These are phyloP conservation scores for Pseudevernia furfuracea DNA, from an alignment of 495 filamentous ascomycete species.

Conservation along the genomic window DNA sequence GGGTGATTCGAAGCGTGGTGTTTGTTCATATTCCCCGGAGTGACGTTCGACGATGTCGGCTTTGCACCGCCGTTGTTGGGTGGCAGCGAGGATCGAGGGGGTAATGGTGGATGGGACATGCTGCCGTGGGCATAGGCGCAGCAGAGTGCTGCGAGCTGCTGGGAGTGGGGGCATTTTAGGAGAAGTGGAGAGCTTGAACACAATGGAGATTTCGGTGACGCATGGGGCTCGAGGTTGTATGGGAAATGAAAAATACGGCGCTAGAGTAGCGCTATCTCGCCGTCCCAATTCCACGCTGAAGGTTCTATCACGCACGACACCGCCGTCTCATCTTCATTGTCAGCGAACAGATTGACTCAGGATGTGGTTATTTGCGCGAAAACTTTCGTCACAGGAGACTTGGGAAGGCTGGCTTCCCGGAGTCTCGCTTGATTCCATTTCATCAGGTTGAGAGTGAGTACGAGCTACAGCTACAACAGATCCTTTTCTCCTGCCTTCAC, in stretches of 20 bases:
- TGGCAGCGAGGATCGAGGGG: slow-evolving; percentile 33
- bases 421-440: neutral
- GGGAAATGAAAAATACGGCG: neutral
- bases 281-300: slow-evolving; percentile 9
- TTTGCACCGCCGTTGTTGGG: slow-evolving; percentile 43
- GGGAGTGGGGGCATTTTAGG: slow-evolving; percentile 44
- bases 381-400: neutral
- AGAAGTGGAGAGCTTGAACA: slow-evolving; percentile 3
- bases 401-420: neutral
- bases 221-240: neutral
- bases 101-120: slow-evolving; percentile 29
- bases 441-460: neutral
- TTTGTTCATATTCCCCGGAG: slow-evolving; percentile 33
- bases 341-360: neutral
- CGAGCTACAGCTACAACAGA: neutral
- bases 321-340: neutral
- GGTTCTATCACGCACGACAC: slow-evolving; percentile 8
- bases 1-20: slow-evolving; percentile 46
- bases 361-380: neutral
- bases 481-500: neutral
- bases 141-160: slow-evolving; percentile 41
- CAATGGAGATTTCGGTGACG: neutral
- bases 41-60: slow-evolving; percentile 31
- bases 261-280: slow-evolving; percentile 1
- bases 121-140: slow-evolving; percentile 46